Evolutionary conservation across 805 yeast genomes (phyloP).

Genomic region (Jamesozyma jinghongensis): DNA sequence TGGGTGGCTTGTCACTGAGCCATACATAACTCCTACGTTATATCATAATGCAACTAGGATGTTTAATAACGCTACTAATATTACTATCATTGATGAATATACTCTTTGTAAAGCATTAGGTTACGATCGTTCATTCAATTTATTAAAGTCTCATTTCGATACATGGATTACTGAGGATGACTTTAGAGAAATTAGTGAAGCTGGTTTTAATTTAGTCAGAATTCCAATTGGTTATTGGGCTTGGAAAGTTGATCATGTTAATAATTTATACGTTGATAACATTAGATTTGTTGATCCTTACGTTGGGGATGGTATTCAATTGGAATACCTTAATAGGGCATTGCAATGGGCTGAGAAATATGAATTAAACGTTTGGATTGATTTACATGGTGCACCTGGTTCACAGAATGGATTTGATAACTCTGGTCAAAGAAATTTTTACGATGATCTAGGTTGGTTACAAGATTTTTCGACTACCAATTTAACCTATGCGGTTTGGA

Average conservation of each 20-base stretch:
- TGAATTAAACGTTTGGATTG: conserved; percentile 61
- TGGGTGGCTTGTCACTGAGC: conserved; percentile 67
- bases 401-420: conserved; percentile 84
- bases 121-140: conserved; percentile 32
- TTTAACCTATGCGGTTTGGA: conserved; percentile 42
- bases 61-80: conserved; percentile 24
- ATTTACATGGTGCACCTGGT: conserved; percentile 76
- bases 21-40: conserved; percentile 59
- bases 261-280: conserved; percentile 10
- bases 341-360: conserved; percentile 56
- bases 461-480: conserved; percentile 33
- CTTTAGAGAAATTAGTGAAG: conserved; percentile 39
- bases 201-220: conserved; percentile 62
- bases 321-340: conserved; percentile 52
- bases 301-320: conserved; percentile 48
- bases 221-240: conserved; percentile 83
- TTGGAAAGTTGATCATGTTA: conserved; percentile 33
- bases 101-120: conserved; percentile 45
- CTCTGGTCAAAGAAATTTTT: conserved; percentile 51
- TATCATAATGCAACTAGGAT: conserved; percentile 27
- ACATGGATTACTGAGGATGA: conserved; percentile 53
- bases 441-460: conserved; percentile 37
- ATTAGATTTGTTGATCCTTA: conserved; percentile 46
- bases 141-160: conserved; percentile 47
- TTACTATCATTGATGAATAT: conserved; percentile 48